Evolutionary conservation across 2,329 filamentous ascomycete species (phyloP), one percentile per base, ranked within the genome.

Genomic region (Clathrospora elynae): DNA sequence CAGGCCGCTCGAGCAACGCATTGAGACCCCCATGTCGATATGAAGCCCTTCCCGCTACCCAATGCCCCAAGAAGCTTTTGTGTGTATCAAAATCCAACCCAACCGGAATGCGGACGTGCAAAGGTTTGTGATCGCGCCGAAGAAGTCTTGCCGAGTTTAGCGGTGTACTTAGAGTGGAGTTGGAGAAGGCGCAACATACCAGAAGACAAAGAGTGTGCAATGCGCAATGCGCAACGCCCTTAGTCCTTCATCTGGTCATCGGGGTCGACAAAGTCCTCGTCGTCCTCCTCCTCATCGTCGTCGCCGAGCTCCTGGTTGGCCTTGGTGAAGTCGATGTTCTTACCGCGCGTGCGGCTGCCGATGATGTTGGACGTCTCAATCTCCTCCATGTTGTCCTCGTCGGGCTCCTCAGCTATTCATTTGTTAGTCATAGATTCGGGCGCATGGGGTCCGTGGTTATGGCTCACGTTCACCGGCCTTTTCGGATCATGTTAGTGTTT

Each of bases 311-410:
- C 84, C 73, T 87, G 80, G 17, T 89, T 90, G 13, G 91, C 91
- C 77, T 95, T 90, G 64, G 87, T 87, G 74, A 89, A 97, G 79
- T 97, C 89, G 70, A 97, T 96, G 66, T 85, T 81, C 73, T 89
- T 88, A 67, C 91, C 91, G 66, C 92, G 92, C 53, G 92, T 97
- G 72, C 93, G 92, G 54, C 79, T 81, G 46, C 75, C 71, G 67
- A 97, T 84, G 71, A 97, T 95, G 80, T 97, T 97, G 70, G 82
- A 82, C 43, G 82, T 77, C 68, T 95, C 89, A 70, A 99, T 96
- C 74, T 92, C 91, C 69, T 95, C 88, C 79, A 96, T 82, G 72
- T 88, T 87, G 64, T 89, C 76, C 46, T 88, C 86, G 41, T 90
- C 89, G 30, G 87, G 86, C 38, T 53, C 76, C 59, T 86, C 85